Percentiles rank a stretch among this genome's conserved stretches.
These are phyloP conservation scores for Penicillium griseofulvum DNA, from an alignment of 2,329 filamentous ascomycete species.

Conservation along the genomic window DNA sequence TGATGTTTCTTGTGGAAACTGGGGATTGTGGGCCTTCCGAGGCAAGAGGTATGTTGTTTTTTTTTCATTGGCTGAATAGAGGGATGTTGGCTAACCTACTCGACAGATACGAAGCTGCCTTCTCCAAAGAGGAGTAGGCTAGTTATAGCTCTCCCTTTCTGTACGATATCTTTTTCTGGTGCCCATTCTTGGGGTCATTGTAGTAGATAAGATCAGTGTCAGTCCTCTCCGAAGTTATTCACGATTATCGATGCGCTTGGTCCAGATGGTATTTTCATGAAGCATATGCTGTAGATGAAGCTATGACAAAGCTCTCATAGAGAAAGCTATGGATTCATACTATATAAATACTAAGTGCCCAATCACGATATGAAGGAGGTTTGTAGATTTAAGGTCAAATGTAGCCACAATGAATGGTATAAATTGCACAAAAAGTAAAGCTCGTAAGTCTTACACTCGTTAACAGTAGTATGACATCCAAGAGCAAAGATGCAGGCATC, in stretches of 20 bases:
- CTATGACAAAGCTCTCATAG: neutral
- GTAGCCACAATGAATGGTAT: neutral
- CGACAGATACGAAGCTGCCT: slow-evolving; percentile 41
- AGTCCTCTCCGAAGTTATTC: neutral
- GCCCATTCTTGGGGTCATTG: neutral
- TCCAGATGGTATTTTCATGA: neutral
- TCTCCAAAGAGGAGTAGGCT: slow-evolving; percentile 24
- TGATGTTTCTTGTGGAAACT: slow-evolving; percentile 93
- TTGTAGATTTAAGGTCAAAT: neutral
- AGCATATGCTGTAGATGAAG: neutral
- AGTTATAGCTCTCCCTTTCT: neutral
- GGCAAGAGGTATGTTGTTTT: slow-evolving; percentile 78
- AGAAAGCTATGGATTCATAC: neutral
- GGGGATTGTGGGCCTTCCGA: slow-evolving; percentile 95
- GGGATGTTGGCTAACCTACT: slow-evolving; percentile 7
- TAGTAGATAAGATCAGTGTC: slow-evolving; percentile 10
- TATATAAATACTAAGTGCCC: neutral
- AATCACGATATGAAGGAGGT: neutral
- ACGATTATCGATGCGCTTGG: neutral
- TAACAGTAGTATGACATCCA: slow-evolving; percentile 8
- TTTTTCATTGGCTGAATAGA: neutral
- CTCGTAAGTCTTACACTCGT: slow-evolving; percentile 11
- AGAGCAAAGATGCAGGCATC: slow-evolving; percentile 7
- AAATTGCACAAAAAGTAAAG: slow-evolving; percentile 2
- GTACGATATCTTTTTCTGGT: slow-evolving; percentile 9